Base-by-base conservation (phyloP, 2,329 filamentous ascomycete genomes). In the Penicillium brasilianum region DNA sequence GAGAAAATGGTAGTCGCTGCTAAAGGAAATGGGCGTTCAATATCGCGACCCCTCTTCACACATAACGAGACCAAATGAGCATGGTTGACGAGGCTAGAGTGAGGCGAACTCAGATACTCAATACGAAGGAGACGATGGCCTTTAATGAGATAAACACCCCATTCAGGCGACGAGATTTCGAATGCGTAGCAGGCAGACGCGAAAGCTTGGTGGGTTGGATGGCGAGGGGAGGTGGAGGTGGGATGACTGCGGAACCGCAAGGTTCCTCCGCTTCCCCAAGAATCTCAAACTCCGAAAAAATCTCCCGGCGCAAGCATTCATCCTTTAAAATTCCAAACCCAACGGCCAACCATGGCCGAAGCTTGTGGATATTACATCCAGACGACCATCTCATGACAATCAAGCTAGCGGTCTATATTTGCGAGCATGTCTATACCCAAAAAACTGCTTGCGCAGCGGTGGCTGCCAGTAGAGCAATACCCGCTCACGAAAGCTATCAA, bases 121-220 rank as follows among this genome's bases (percentile, higher is more conserved):
- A 65, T 51, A 46, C 49, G 50, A 67, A 28, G 3, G 25, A 55
- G 62, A 62, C 58, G 63, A 66, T 63, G 43, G 48, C 18, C 48
- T 59, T 60, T 39, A 58, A 62, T 22, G 57, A 52, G 52, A 58
- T 59, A 55, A 28, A 60, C 57, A 59, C 62, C 60, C 65, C 72
- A 72, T 72, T 56, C 67, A 72, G 63, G 65, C 66, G 65, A 41
- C 53, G 34, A 61, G 48, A 28, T 48, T 46, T 39, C 44, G 44
- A 55, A 61, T 36, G n/a, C 60, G 61, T 56, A 10, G 37, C n/a
- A 52, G 39, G 32, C 54, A 54, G 20, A 49, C 32, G 14, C 37
- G 58, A 46, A 41, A 28, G 14, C 34, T 49, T 34, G 39, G 41
- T 14, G 51, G 16, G 39, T 37, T 44, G 55, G 6, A 46, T 18